These are phyloP conservation scores for Penstemon barbatus DNA, from an alignment of 257 asterid genomes.

Conservation along the genomic window DNA sequence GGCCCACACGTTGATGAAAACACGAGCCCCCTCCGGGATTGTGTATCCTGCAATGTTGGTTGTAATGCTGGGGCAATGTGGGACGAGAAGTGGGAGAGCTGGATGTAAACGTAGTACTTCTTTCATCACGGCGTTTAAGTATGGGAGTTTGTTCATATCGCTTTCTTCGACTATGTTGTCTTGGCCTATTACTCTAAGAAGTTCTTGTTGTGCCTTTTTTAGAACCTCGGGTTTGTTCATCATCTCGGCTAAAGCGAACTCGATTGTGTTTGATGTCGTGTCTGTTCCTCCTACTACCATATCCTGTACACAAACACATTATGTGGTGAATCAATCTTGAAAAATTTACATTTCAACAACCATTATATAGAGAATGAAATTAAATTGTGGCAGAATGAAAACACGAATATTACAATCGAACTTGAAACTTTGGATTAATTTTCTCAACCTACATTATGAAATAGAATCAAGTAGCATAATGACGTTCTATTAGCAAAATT, in stretches of 20 bases:
- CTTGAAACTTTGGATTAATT: too few relatives aligned
- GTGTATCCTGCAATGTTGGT: constrained; percentile 53
- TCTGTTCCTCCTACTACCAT: constrained; percentile 81
- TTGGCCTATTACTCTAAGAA: constrained; percentile 48
- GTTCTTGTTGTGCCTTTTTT: constrained; percentile 47
- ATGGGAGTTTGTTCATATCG: constrained; percentile 50
- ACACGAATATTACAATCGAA: too few relatives aligned
- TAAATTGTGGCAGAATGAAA: too few relatives aligned
- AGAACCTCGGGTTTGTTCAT: constrained; percentile 58
- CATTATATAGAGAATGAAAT: too few relatives aligned
- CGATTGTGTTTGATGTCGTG: constrained; percentile 64
- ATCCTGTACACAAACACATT: constrained; percentile 37
- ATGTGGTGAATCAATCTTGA: too few relatives aligned
- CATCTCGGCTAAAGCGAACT: constrained; percentile 68
- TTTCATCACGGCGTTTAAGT: constrained; percentile 59
- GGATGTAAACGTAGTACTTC: constrained; percentile 69
- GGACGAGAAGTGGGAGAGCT: constrained; percentile 62
- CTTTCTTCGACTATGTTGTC: constrained; percentile 61
- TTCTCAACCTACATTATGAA: too few relatives aligned
- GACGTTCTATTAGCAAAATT: too few relatives aligned
- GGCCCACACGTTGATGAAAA: constrained; percentile 68
- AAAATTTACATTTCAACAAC: too few relatives aligned
- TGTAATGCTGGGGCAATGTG: constrained; percentile 59
- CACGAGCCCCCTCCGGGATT: constrained; percentile 56
- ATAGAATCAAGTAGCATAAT: too few relatives aligned